Conservation (phyloP, 768 basidiomycete genomes). For the Podaxis sp. region DNA sequence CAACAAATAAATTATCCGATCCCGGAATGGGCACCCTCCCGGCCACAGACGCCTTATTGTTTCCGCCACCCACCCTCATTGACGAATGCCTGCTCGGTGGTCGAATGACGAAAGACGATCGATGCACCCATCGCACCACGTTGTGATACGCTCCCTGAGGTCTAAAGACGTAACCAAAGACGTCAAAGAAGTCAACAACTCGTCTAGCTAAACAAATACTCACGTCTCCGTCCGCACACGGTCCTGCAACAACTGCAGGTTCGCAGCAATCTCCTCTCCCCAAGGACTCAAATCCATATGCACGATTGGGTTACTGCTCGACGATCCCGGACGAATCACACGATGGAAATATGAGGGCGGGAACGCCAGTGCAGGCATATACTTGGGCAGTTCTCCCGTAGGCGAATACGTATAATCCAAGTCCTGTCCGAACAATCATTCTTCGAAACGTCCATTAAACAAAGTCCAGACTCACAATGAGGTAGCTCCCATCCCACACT, state of each 20-base stretch:
- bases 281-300: slow-evolving; percentile 78
- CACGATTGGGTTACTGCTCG: slow-evolving; percentile 57
- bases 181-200: not conserved
- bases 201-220: slow-evolving; percentile 28
- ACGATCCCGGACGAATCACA: slow-evolving; percentile 66
- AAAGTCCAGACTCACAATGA: slow-evolving; percentile 59
- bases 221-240: slow-evolving; percentile 79
- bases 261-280: slow-evolving; percentile 73
- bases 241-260: slow-evolving; percentile 77
- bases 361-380: slow-evolving; percentile 78
- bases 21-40: slow-evolving; percentile 55
- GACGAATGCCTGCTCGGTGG: slow-evolving; percentile 33
- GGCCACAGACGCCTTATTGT: slow-evolving; percentile 14
- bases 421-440: slow-evolving; percentile 50
- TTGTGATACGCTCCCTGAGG: slow-evolving; percentile 79
- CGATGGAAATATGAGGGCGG: slow-evolving; percentile 90
- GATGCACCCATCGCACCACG: slow-evolving; percentile 84
- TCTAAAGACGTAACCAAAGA: slow-evolving; percentile 35
- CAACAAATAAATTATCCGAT: slow-evolving; percentile 56
- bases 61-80: not conserved
- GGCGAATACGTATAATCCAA: slow-evolving; percentile 80
- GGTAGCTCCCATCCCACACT: slow-evolving; percentile 87
- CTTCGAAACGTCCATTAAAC: slow-evolving; percentile 1
- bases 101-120: slow-evolving; percentile 72
- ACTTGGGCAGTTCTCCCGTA: slow-evolving; percentile 76